Evolutionary conservation across 139 green algal species (phyloP), one percentile per base, ranked within the genome.

Genomic region (Chlorella sp.): DNA sequence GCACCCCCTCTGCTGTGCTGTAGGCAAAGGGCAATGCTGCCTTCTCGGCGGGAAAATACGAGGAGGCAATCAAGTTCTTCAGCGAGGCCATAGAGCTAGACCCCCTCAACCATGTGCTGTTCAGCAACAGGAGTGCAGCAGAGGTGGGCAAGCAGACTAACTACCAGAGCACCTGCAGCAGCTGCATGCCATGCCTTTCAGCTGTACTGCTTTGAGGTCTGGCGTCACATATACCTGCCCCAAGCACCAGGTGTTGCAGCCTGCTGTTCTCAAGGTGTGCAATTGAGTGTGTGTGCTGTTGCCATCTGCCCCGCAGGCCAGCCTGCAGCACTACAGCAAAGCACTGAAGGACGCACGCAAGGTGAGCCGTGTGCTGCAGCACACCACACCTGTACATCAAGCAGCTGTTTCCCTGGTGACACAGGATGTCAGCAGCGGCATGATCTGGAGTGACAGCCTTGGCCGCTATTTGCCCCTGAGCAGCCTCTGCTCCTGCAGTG

Each of bases 21-120:
- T 88, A 98, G 90, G 89, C 91, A 1, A 88, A 96, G 69, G 95
- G 95, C 55, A 99, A 99, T 70, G 88, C 87, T 5, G 93, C 91
- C 2, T 99, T 99, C 75, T 85, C 76, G 2, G 83, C 86, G 2
- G 88, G 88, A 22, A 77, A 89, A 0, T 97, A 88, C 71, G 81
- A 93, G 17, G 88, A 96, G 51, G 95, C 95, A 0, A 89, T 96
- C 24, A 73, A 91, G 23, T 80, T 86, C 72, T 99, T 98, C 74
- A 83, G 83, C 0, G 51, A 91, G 33, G 93, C 87, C 1, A 96
- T 97, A 22, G 86, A 82, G 17, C 49, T 95, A 0, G 92, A 94
- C 62, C 80, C 88, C 3, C 77, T 5, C 34, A 98, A 98, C 79
- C 94, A 98, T 70, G 94, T 98, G 5, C 85, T 98, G 2, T 98